Percentiles rank a stretch among this genome's conserved stretches.
phyloP scores from a whole-genome alignment of 257 asterid species.

The Solanum ossicruentum region DNA sequence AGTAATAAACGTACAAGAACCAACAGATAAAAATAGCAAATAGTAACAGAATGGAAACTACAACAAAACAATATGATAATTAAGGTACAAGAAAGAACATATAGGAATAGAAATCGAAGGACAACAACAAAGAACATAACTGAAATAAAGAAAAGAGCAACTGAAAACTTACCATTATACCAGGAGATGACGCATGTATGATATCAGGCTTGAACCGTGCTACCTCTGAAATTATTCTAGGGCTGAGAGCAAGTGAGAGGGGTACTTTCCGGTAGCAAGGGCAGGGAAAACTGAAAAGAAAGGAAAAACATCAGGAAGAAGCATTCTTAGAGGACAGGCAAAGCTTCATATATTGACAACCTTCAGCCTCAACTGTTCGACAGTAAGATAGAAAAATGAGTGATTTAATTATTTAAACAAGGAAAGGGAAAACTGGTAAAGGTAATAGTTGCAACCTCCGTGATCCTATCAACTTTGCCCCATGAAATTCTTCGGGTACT shows the following conservation, averaged over 20 bases:
- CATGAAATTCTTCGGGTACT: constrained; percentile 87
- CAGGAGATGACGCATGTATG: constrained; percentile 97
- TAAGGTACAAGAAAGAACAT: not conserved
- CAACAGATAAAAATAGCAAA: not conserved
- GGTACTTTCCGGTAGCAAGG: constrained; percentile 91
- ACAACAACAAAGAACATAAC: not conserved
- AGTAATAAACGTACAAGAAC: not conserved
- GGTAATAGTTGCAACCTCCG: constrained; percentile 37
- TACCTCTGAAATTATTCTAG: constrained; percentile 93
- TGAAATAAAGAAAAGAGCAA: not conserved
- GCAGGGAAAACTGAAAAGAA: constrained; percentile 69
- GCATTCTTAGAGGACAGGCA: not conserved
- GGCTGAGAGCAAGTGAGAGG: constrained; percentile 95
- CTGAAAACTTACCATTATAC: constrained; percentile 61
- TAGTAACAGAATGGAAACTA: not conserved
- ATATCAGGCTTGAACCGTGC: constrained; percentile 90
- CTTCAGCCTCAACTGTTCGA: not conserved
- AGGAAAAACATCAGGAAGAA: not conserved
- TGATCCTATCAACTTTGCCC: constrained; percentile 93
- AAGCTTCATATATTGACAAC: not conserved
- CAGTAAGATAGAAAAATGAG: not conserved
- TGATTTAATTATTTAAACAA: not conserved
- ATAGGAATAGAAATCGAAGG: not conserved
- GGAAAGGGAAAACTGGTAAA: not conserved
- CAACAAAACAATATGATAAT: not conserved